Conservation (phyloP, 371 early-diverging fungal genomes). For the Zychaea mexicana region DNA sequence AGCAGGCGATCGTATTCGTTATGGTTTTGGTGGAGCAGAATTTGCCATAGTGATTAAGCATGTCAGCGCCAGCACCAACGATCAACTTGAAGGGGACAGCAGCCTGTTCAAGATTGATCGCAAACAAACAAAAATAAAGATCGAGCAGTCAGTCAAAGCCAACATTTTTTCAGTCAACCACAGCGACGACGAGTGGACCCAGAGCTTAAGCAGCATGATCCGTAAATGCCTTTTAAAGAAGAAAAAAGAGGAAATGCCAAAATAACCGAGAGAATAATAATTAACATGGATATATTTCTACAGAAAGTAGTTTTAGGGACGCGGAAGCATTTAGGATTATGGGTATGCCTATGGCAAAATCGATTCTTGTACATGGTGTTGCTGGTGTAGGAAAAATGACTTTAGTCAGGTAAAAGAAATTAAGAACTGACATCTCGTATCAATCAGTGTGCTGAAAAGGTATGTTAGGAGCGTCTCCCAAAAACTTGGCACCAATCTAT, state of each 20-base stretch:
- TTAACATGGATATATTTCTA: too few relatives aligned
- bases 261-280: background rate
- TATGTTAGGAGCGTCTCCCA: background rate
- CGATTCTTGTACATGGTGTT: conserved; percentile 45
- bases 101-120: conserved; percentile 2
- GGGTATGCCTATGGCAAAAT: conserved; percentile 39
- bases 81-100: background rate
- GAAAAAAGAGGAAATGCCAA: background rate
- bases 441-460: background rate
- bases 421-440: background rate
- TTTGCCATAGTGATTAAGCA: background rate
- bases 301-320: conserved; percentile 26
- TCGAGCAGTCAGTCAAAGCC: background rate
- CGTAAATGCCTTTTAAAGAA: background rate
- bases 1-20: conserved; percentile 7
- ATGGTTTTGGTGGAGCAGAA: conserved; percentile 4
- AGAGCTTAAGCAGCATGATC: background rate
- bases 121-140: background rate
- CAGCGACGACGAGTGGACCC: background rate
- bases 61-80: background rate
- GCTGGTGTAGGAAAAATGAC: conserved; percentile 43
- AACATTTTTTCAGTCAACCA: background rate
- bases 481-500: background rate
- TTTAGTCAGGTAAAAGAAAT: conserved; percentile 27
- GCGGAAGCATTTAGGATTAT: conserved; percentile 25